These are phyloP conservation scores for Musa itinerans DNA, from an alignment of 176 grass and related monocot genomes.

Conservation along the genomic window DNA sequence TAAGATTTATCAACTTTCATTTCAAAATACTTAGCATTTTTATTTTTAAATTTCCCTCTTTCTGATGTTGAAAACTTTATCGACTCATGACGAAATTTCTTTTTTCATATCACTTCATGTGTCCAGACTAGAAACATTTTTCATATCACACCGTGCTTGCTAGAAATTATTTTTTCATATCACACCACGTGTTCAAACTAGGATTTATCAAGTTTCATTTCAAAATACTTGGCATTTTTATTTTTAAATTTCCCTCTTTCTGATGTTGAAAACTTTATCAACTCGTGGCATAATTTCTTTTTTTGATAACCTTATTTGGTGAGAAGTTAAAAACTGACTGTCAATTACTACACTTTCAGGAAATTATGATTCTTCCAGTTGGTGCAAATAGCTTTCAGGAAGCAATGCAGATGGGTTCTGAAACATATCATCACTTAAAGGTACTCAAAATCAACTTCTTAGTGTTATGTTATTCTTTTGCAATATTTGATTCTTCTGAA, in stretches of 20 bases:
- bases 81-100: too few species aligned
- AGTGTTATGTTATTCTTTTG: background rate
- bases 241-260: background rate
- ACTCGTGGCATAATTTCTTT: too few species aligned
- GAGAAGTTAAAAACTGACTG: slow-evolving; percentile 5
- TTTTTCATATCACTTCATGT: too few species aligned
- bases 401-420: slow-evolving; percentile 89
- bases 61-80: background rate
- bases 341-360: slow-evolving; percentile 43
- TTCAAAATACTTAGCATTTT: background rate
- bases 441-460: slow-evolving; percentile 18
- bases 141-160: too few species aligned
- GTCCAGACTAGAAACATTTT: too few species aligned
- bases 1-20: background rate
- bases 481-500: background rate
- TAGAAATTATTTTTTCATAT: background rate
- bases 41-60: background rate
- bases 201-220: background rate
- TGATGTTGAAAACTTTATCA: background rate
- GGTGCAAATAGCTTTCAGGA: slow-evolving; percentile 81
- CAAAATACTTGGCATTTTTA: background rate
- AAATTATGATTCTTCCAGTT: slow-evolving; percentile 94
- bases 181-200: background rate
- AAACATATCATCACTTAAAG: slow-evolving; percentile 97
- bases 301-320: too few species aligned